These are phyloP conservation scores for Trichoderma harzianum DNA, from an alignment of 2,329 filamentous ascomycete genomes.

Conservation along the genomic window DNA sequence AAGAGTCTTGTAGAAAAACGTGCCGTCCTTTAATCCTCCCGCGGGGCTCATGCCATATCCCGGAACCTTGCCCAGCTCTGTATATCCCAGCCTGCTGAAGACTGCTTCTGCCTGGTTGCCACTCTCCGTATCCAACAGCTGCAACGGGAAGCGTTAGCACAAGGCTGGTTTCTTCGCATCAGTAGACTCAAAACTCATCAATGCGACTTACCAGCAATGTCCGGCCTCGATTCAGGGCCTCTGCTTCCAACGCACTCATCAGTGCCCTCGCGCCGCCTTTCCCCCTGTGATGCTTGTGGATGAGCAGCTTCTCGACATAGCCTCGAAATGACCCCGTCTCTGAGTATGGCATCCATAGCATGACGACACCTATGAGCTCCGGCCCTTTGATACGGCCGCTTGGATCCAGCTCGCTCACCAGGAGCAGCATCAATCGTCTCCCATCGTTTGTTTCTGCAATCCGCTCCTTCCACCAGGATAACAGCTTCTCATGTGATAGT, in stretches of 20 bases:
- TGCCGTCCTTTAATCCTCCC: slow-evolving; percentile 47
- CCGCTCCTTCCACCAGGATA: slow-evolving; percentile 54
- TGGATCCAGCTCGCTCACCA: slow-evolving; percentile 39
- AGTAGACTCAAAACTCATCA: not conserved
- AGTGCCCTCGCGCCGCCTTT: slow-evolving; percentile 51
- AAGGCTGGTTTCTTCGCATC: not conserved
- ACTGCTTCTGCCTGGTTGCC: slow-evolving; percentile 51
- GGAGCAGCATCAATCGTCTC: slow-evolving; percentile 51
- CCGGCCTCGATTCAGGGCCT: slow-evolving; percentile 47
- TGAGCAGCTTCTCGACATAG: slow-evolving; percentile 55
- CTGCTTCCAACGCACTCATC: slow-evolving; percentile 52
- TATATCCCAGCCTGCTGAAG: slow-evolving; percentile 56
- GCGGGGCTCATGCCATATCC: slow-evolving; percentile 49
- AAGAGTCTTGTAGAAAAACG: slow-evolving; percentile 60
- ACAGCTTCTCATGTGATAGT: slow-evolving; percentile 52
- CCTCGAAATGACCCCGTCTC: slow-evolving; percentile 57
- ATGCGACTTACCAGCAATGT: slow-evolving; percentile 49
- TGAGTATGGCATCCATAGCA: slow-evolving; percentile 48
- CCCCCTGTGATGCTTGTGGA: slow-evolving; percentile 49
- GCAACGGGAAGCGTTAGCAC: not conserved
- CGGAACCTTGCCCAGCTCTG: slow-evolving; percentile 53
- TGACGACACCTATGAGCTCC: slow-evolving; percentile 54
- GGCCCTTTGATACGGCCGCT: slow-evolving; percentile 38
- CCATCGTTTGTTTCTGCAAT: slow-evolving; percentile 46
- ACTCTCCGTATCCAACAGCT: slow-evolving; percentile 53